Evolutionary conservation across 192 early-diverging fungal species (phyloP), one percentile per base, ranked within the genome.

Genomic region (Gigaspora rosea): DNA sequence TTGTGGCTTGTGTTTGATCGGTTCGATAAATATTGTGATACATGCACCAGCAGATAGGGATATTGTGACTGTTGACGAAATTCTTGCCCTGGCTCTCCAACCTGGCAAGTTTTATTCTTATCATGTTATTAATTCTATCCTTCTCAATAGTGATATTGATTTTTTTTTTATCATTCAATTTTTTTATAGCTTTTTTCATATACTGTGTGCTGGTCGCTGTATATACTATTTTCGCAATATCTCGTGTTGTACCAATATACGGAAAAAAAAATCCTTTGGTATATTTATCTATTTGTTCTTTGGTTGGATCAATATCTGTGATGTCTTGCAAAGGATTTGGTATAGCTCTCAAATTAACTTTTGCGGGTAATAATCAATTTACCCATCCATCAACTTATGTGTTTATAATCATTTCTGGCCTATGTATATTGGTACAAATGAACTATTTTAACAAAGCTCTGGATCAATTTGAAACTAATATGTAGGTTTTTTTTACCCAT

Each of bases 401-500:
- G 22, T 97, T 98, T 83, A 91, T 89, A 20, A 81, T 92, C 46
- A 88, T 94, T 33, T 94, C 96, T 33, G 83, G 82, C 4, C 81
- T 91, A 4, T 96, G 93, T 79, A 95, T 95, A 69, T 83, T 97
- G n/a, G 91, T 92, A 46, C 97, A 98, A 85, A 94, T 97, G 91
- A 98, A 98, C 83, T 98, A 97, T 83, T 96, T 98, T 75, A 98
- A 98, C 87, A 98, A 97, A 85, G 95, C 97, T 20, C 84, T 98
- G 41, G 95, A 95, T 77, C 83, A 91, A 74, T 98, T 96, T 80
- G 93, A 93, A 32, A 97, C 97, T 63, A 96, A 96, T 79, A 81
- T 94, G 88, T 88, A 85, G 82, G 86, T 80, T 1, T 36, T 27
- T 27, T 27, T 27, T 27, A 27, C 27, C 27, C 57, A 18, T 35